Evolutionary conservation across 2,329 filamentous ascomycete genomes (phyloP), one percentile per base, ranked within the genome.

Genomic region (Ophiostoma sp.): DNA sequence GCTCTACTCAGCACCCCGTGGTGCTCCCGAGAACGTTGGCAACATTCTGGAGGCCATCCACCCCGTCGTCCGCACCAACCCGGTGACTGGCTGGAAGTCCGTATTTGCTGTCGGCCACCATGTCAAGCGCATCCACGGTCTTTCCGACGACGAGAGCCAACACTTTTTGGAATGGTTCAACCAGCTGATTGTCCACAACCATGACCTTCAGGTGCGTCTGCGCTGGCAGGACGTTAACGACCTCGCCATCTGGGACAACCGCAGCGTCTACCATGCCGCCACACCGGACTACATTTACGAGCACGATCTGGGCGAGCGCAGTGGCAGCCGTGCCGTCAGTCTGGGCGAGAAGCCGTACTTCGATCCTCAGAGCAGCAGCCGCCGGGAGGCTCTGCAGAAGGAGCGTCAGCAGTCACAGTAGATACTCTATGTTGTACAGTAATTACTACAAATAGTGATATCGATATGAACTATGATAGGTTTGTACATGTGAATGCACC

Each of bases 191-290:
- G 81, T 84, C 59, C 84, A 88, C 77, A 88, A 89, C 77, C 87
- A 89, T 76, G 86, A 88, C 76, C 78, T 89, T 59, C 87, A 89
- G 79, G 85, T 88, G 1, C 80, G 86, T 3, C 79, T 81, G 73
- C 79, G 79, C 72, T 87, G 85, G 85, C 75, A 82, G 74, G 79
- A 82, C 61, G 78, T 79, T 8, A 84, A 86, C 68, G 87, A 89
- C 42, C 70, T 80, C 78, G 87, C 87, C 1, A 88, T 89, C 75
- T 89, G 87, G 87, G 87, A 89, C 75, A 89, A 89, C 76, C 81
- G 87, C 8, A 85, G 83, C n/a, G 85, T 85, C 0, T 89, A 85
- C 76, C 87, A 89, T 75, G 83, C 85, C 1, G 87, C 87, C 0
- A 89, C 86, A 0, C 83, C 83, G 15, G 87, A 89, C 75, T 86